Conservation (phyloP, 1,284 basidiomycete species). For the Leccinum huronense region DNA sequence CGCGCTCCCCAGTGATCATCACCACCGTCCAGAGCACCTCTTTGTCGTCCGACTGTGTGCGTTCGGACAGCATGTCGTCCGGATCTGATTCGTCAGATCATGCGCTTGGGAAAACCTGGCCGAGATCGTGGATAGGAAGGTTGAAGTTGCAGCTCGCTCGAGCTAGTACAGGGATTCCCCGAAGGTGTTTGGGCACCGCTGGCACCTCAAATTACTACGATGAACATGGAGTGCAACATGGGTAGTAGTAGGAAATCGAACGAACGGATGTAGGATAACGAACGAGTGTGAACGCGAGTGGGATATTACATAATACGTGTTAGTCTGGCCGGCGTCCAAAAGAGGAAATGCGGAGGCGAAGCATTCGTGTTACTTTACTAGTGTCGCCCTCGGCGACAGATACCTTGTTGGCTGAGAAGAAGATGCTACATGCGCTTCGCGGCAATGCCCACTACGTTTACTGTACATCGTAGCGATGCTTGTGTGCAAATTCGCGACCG, state of each 20-base stretch:
- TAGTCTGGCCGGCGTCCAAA: too few species aligned
- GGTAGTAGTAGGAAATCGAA: constrained; percentile 15
- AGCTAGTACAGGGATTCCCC: too few species aligned
- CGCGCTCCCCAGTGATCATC: constrained; percentile 54
- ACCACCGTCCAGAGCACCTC: constrained; percentile 56
- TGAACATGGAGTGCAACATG: background rate
- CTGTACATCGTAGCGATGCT: background rate
- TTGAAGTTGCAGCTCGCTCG: background rate
- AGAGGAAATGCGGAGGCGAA: too few species aligned
- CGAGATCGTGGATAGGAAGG: background rate
- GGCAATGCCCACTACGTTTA: too few species aligned
- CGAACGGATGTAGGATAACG: constrained; percentile 25
- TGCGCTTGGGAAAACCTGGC: constrained; percentile 19
- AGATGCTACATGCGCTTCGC: too few species aligned
- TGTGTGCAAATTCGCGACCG: too few species aligned
- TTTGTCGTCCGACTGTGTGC: constrained; percentile 48
- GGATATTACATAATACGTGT: too few species aligned
- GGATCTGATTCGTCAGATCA: constrained; percentile 11
- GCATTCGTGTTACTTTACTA: too few species aligned
- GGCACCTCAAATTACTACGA: constrained; percentile 9
- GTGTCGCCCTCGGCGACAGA: too few species aligned
- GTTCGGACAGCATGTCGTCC: constrained; percentile 16
- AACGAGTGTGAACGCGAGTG: constrained; percentile 15
- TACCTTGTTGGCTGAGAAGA: too few species aligned
- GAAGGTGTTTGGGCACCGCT: too few species aligned